phyloP scores from a whole-genome alignment of 2,329 filamentous ascomycete genomes.

The Botrytis byssoidea region DNA sequence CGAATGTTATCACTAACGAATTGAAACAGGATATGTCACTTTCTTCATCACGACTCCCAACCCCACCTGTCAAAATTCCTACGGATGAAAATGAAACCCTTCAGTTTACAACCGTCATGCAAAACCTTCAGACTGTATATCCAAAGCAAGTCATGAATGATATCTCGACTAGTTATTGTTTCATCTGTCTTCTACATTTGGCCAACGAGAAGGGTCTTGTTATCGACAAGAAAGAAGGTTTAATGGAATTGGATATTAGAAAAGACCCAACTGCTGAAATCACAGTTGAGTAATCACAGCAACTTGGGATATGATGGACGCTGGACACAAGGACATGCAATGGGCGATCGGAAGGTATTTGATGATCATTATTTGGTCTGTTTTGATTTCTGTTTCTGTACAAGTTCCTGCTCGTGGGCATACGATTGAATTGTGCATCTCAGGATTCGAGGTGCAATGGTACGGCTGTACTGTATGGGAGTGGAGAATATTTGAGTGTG shows the following conservation, averaged over 20 bases:
- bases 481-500: not conserved
- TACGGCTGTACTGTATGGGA: not conserved
- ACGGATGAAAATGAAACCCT: conserved; percentile 51
- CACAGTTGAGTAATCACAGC: conserved; percentile 36
- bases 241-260: conserved; percentile 59
- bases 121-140: conserved; percentile 81
- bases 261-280: conserved; percentile 63
- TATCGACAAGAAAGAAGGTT: conserved; percentile 51
- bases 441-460: not conserved
- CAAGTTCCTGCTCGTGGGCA: not conserved
- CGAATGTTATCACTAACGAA: not conserved
- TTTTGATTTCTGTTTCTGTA: not conserved
- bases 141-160: conserved; percentile 83
- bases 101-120: conserved; percentile 91
- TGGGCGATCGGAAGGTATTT: not conserved
- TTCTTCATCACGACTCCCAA: conserved; percentile 35
- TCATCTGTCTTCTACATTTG: conserved; percentile 76
- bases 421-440: not conserved
- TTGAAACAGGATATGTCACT: conserved; percentile 13
- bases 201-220: conserved; percentile 75
- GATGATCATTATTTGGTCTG: not conserved
- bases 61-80: conserved; percentile 39
- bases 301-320: not conserved
- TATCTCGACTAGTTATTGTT: conserved; percentile 90
- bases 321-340: not conserved